Evolutionary conservation across 2,329 filamentous ascomycete species (phyloP), one percentile per base, ranked within the genome.

Genomic region (Aciculosporium take): DNA sequence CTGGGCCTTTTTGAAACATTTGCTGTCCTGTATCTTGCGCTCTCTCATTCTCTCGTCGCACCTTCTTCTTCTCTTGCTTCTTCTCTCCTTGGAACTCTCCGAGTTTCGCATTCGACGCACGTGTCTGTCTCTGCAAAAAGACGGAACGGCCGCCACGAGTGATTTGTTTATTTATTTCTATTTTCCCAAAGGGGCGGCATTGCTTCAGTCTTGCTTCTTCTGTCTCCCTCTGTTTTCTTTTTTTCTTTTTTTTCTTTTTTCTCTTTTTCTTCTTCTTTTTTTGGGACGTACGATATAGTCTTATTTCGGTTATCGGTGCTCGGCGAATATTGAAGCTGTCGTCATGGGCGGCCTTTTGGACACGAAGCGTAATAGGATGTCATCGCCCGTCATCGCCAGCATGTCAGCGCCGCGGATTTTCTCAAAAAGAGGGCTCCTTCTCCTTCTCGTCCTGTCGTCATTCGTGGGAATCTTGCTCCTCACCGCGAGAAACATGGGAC

Each of bases 401-500:
- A 40, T 49, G 43, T 39, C 42, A 12, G 29, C 48, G 28, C 34
- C 50, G 34, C 53, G 43, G 33, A 56, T 59, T 50, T 42, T 57
- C 13, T 53, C 55, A 5, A 50, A 54, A 25, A 59, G 55, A 40
- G 50, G 51, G 20, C 41, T 57, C 32, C 40, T 51, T 21, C 20
- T 56, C 13, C 13, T 60, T 13, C 23, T 50, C 43, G 45, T 60
- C 34, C 44, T 54, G 12, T 44, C 51, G 13, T 39, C 56, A 23
- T 57, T 56, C 28, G 33, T 57, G 18, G 48, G 54, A 21, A 45
- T 57, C 27, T 46, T 66, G 10, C 48, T 64, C 36, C 38, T 63
- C 43, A 54, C 57, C 3, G 57, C 57, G 18, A 53, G 48, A 21
- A 53, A 56, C 13, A 49, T 63, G 7, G 48, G 49, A 13, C 51